Percentiles rank a stretch among this genome's conserved stretches.
Conservation (phyloP, 352 stramenopile genomes). For the Globisporangium radiosum region DNA sequence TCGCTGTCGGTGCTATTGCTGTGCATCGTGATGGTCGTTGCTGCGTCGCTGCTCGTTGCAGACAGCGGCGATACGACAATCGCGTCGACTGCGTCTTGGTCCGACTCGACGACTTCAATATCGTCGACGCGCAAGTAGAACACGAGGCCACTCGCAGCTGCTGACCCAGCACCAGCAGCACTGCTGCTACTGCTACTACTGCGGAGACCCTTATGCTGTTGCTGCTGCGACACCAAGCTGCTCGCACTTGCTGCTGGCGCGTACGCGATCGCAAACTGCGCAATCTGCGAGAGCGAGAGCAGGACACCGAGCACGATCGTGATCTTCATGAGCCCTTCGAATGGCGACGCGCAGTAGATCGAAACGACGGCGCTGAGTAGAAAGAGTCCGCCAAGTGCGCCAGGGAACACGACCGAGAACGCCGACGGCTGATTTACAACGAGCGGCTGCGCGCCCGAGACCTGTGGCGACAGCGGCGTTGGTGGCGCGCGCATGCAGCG, state of each 20-base stretch:
- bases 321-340: conserved; percentile 82
- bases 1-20: background rate
- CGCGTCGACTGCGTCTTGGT: conserved; percentile 32
- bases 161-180: too few relatives aligned
- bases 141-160: conserved; percentile 18
- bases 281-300: conserved; percentile 70
- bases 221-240: background rate
- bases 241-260: conserved; percentile 16
- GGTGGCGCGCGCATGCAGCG: conserved; percentile 33
- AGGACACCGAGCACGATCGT: conserved; percentile 78
- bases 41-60: conserved; percentile 8
- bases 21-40: conserved; percentile 4
- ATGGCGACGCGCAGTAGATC: conserved; percentile 62
- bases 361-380: conserved; percentile 71
- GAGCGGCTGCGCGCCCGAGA: conserved; percentile 31
- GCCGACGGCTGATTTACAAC: conserved; percentile 37
- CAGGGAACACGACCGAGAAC: conserved; percentile 63
- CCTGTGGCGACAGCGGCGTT: conserved; percentile 29
- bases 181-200: background rate
- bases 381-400: conserved; percentile 61
- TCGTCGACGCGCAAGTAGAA: conserved; percentile 53
- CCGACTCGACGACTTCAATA: conserved; percentile 59
- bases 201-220: background rate
- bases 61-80: background rate
- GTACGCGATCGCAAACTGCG: conserved; percentile 48